These are phyloP conservation scores for Cornus controversa DNA, from an alignment of 148 eudicot species.

Conservation along the genomic window DNA sequence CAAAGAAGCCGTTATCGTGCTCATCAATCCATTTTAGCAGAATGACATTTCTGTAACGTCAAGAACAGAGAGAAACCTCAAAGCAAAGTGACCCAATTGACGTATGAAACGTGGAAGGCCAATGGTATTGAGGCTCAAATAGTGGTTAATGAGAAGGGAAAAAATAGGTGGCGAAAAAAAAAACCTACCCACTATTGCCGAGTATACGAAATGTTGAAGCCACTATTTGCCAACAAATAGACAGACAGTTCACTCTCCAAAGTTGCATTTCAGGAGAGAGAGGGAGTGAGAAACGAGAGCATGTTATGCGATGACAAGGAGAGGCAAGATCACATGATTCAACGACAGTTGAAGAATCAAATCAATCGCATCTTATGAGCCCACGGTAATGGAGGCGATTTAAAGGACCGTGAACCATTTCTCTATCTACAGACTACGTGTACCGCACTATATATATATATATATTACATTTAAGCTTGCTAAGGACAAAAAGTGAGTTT, in stretches of 20 bases:
- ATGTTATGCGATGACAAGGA: constrained; percentile 15
- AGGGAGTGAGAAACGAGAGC: constrained; percentile 20
- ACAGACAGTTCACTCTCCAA: neutral
- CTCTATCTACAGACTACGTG: too few species aligned
- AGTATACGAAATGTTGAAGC: too few species aligned
- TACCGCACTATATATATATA: too few species aligned
- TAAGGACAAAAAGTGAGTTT: too few species aligned
- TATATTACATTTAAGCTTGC: too few species aligned
- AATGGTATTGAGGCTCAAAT: neutral
- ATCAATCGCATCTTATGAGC: constrained; percentile 32
- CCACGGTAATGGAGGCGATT: constrained; percentile 26
- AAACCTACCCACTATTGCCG: too few species aligned
- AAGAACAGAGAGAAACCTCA: neutral
- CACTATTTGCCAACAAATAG: neutral
- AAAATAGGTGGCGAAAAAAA: too few species aligned
- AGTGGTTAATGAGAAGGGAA: neutral
- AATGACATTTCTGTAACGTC: neutral
- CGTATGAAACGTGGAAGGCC: neutral
- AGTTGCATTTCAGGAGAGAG: too few species aligned
- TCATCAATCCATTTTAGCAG: neutral
- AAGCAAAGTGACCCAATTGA: neutral
- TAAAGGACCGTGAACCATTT: constrained; percentile 10
- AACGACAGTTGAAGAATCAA: constrained; percentile 40
- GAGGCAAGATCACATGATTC: constrained; percentile 46
- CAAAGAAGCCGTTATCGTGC: neutral